phyloP scores from a whole-genome alignment of 352 stramenopile genomes.

The Phytophthora foliorum region DNA sequence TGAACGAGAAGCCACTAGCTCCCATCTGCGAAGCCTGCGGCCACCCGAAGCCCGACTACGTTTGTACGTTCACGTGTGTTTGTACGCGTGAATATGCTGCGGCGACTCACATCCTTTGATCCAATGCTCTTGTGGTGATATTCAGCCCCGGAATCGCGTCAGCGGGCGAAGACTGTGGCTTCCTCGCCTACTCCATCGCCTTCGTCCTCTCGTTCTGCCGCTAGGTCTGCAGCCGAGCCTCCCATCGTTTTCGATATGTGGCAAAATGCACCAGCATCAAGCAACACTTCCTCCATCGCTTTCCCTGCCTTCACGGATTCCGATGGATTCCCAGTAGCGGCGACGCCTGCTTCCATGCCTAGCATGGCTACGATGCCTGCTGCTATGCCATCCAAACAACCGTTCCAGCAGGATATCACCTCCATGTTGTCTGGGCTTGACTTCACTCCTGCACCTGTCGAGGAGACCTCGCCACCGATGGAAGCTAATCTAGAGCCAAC shows the following conservation, averaged over 20 bases:
- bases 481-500: slow-evolving; percentile 23
- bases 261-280: slow-evolving; percentile 24
- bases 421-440: slow-evolving; percentile 84
- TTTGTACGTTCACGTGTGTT: slow-evolving; percentile 46
- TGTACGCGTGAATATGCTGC: not conserved
- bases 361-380: slow-evolving; percentile 22
- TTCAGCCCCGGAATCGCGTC: slow-evolving; percentile 54
- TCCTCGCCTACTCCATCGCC: slow-evolving; percentile 31
- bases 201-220: slow-evolving; percentile 10
- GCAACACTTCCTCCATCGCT: slow-evolving; percentile 4
- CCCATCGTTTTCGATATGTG: slow-evolving; percentile 40
- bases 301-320: slow-evolving; percentile 43
- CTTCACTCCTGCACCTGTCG: slow-evolving; percentile 64
- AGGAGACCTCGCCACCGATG: slow-evolving; percentile 33
- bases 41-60: slow-evolving; percentile 66
- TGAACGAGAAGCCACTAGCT: slow-evolving; percentile 82
- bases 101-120: not conserved
- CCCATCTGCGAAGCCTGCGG: slow-evolving; percentile 82
- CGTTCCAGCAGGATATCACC: slow-evolving; percentile 63
- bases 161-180: slow-evolving; percentile 58
- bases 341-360: slow-evolving; percentile 5
- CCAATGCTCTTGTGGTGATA: not conserved
- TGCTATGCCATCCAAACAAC: slow-evolving; percentile 11
- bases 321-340: slow-evolving; percentile 28
- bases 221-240: slow-evolving; percentile 32